A percentile compares a stretch with the other conserved stretches of the same genome.
phyloP scores from a whole-genome alignment of 2,329 filamentous ascomycete genomes.

The Aspergillus novofumigatus region DNA sequence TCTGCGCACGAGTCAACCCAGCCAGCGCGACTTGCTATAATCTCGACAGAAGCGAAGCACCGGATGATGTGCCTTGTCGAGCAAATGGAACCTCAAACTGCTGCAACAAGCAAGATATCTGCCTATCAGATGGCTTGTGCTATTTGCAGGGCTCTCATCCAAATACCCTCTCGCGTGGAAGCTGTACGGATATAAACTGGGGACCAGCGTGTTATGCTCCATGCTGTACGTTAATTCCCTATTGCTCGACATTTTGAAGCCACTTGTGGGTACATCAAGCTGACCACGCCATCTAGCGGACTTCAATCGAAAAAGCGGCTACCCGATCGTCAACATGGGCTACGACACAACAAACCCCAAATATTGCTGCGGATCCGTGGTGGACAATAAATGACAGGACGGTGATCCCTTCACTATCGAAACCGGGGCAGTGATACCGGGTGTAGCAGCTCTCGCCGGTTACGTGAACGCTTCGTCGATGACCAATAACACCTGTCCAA shows the following conservation, averaged over 20 bases:
- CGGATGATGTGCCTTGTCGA: neutral
- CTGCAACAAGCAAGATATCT: conserved; percentile 16
- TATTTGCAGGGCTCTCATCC: conserved; percentile 10
- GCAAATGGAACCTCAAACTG: conserved; percentile 3
- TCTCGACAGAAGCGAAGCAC: neutral
- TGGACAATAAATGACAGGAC: conserved; percentile 2
- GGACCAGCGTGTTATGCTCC: conserved; percentile 8
- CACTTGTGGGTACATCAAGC: neutral
- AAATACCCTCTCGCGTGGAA: conserved; percentile 11
- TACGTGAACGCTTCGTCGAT: neutral
- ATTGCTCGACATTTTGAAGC: no score
- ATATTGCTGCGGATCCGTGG: conserved; percentile 15
- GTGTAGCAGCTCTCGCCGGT: conserved; percentile 9
- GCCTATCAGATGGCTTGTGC: conserved; percentile 18
- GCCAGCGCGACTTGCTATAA: neutral
- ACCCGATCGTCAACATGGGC: conserved; percentile 8
- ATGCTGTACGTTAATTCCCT: conserved; percentile 10
- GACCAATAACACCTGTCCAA: neutral
- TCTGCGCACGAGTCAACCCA: neutral
- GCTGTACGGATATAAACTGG: conserved; percentile 15
- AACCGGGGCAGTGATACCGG: conserved; percentile 9
- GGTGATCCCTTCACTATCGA: conserved; percentile 9
- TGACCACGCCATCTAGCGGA: neutral
- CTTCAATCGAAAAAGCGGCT: conserved; percentile 1
- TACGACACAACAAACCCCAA: conserved; percentile 5